A percentile compares a stretch with the other conserved stretches of the same genome.
Evolutionary conservation across 805 yeast genomes (phyloP).

Genomic region (Yueomyces sinensis): DNA sequence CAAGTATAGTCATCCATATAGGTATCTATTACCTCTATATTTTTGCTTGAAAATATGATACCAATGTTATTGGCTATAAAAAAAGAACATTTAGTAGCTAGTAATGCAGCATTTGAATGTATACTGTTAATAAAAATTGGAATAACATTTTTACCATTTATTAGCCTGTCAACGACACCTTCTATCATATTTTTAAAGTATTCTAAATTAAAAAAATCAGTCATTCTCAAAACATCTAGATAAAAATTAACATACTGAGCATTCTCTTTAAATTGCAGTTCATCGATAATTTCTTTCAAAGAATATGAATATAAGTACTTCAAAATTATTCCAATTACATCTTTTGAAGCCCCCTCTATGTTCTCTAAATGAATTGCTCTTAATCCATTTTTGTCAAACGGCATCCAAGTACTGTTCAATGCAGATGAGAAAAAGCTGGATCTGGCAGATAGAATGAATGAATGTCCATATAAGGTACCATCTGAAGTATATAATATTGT

Average conservation of each 20-base stretch:
- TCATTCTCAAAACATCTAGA: constrained; percentile 43
- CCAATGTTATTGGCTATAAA: constrained; percentile 56
- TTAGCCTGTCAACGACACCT: constrained; percentile 40
- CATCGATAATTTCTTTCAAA: constrained; percentile 6
- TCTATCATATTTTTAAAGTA: constrained; percentile 53
- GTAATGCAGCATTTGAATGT: constrained; percentile 35
- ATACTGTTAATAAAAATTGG: constrained; percentile 42
- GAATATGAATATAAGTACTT: constrained; percentile 42
- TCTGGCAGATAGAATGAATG: constrained; percentile 40
- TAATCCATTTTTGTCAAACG: constrained; percentile 1
- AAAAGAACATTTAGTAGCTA: constrained; percentile 53
- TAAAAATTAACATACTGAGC: constrained; percentile 17
- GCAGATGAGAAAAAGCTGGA: constrained; percentile 51
- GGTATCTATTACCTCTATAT: constrained; percentile 23
- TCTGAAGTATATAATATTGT: constrained; percentile 34
- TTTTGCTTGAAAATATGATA: constrained; percentile 38
- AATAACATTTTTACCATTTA: constrained; percentile 47
- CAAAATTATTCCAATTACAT: constrained; percentile 37
- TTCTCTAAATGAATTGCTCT: constrained; percentile 30
- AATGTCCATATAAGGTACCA: constrained; percentile 33
- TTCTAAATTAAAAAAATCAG: constrained; percentile 51
- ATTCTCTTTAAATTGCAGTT: constrained; percentile 8
- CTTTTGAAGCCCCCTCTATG: constrained; percentile 26
- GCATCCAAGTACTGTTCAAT: constrained; percentile 42
- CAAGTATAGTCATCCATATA: constrained; percentile 13